phyloP scores from a whole-genome alignment of 805 yeast genomes.

The Schwanniomyces pseudopolymorphus region DNA sequence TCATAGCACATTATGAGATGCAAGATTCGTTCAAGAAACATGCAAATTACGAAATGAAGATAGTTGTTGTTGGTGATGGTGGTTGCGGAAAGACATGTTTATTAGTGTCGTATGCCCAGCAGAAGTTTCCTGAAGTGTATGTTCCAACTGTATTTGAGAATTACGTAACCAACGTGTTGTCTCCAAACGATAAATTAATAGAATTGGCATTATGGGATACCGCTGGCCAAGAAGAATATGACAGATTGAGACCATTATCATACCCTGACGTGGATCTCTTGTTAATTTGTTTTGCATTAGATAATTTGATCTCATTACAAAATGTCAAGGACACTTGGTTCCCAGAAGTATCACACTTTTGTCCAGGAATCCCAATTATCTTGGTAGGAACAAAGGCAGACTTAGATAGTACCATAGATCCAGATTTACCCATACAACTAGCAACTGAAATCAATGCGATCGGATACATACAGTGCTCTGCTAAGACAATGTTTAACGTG shows the following conservation, averaged over 20 bases:
- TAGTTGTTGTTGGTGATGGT: constrained; percentile 87
- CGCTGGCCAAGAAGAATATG: constrained; percentile 88
- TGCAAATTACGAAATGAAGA: constrained; percentile 40
- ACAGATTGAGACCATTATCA: constrained; percentile 71
- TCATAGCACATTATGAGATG: constrained; percentile 33
- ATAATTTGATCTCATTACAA: constrained; percentile 58
- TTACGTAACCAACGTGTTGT: constrained; percentile 63
- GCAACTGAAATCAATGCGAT: constrained; percentile 66
- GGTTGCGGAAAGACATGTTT: constrained; percentile 90
- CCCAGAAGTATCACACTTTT: constrained; percentile 81
- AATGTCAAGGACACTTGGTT: constrained; percentile 82
- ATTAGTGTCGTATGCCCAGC: constrained; percentile 64
- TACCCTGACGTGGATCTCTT: constrained; percentile 79
- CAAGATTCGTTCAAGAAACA: constrained; percentile 22
- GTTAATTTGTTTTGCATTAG: constrained; percentile 73
- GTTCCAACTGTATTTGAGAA: constrained; percentile 86
- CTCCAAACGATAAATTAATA: constrained; percentile 72
- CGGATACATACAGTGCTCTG: constrained; percentile 77
- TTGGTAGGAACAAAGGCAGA: constrained; percentile 86
- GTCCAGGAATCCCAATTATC: constrained; percentile 75
- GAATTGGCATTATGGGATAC: constrained; percentile 86
- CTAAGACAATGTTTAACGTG: constrained; percentile 67
- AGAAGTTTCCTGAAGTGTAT: constrained; percentile 67
- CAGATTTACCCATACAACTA: constrained; percentile 50
- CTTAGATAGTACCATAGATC: constrained; percentile 36